Base-by-base conservation (phyloP, 441 rosid species). In the Sinapis alba region DNA sequence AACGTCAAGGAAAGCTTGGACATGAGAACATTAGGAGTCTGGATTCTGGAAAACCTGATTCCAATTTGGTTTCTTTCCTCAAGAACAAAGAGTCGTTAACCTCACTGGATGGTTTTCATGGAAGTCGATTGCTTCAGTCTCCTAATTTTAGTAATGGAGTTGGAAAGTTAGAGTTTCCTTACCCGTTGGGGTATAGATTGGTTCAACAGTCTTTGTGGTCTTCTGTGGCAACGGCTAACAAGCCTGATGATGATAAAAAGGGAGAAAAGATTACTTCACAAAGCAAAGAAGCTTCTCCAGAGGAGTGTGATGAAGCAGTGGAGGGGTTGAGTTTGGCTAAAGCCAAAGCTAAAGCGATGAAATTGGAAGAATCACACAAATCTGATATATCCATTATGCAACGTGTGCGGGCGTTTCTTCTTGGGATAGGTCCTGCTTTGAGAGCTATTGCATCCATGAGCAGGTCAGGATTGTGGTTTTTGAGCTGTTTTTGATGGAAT, bases 281-380 rank as follows among this genome's bases (percentile, higher is more conserved):
- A 80, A 77, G 71, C 26, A 93, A 95, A 80, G 93, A 93, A 84
- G 95, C 98, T 74, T 93, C 97, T 6, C 91, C 99, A 0, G 97
- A 91, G 81, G 96, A 95, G 57, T 95, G 99, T 75, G 99, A 95
- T 87, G 91, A 89, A 80, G 99, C 99, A 27, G 92, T 95, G 62
- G 98, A 93, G 86, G 98, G 91, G 41, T 74, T 95, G 75, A 91
- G 88, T 79, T 79, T 89, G 65, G 93, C 79, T 34, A 93, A 93
- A 83, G 99, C 98, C 15, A 95, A 91, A 82, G 99, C 91, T n/a
- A 93, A 95, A 78, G 97, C 96, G 36, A 89, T 86, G 79, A 87
- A 89, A 83, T 51, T 82, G 80, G 92, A 87, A 73, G 97, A 91
- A 65, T 82, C 87, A 11, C 87, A 81, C 26, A 91, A 86, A 71